phyloP scores from a whole-genome alignment of 1,284 basidiomycete species.

The Inonotus hispidus region DNA sequence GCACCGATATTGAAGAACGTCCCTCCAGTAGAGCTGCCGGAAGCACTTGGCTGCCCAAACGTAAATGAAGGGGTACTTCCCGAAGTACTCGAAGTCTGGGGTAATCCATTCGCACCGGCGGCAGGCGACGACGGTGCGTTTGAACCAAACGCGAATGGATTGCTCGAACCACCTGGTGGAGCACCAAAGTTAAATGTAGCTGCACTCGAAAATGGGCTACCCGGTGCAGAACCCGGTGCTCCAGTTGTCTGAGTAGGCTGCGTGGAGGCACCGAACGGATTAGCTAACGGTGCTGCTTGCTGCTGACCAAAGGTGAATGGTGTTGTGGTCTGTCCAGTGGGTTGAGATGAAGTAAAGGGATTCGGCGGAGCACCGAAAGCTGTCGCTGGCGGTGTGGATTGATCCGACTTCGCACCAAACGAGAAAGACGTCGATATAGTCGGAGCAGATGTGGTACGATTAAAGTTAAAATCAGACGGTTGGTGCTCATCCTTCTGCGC shows the following conservation, averaged over 20 bases:
- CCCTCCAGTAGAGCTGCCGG: constrained; percentile 24
- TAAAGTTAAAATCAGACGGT: constrained; percentile 12
- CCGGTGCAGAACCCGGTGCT: constrained; percentile 26
- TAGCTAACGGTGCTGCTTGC: constrained; percentile 26
- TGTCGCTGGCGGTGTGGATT: constrained; percentile 10
- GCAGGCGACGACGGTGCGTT: constrained; percentile 58
- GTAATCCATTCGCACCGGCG: constrained; percentile 29
- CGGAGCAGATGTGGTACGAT: constrained; percentile 21
- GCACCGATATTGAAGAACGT: constrained; percentile 31
- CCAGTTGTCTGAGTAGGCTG: constrained; percentile 2
- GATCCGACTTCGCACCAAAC: constrained; percentile 27
- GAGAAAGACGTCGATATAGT: constrained; percentile 30
- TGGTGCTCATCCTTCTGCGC: constrained; percentile 24
- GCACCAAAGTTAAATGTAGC: constrained; percentile 29
- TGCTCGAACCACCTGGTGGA: background rate
- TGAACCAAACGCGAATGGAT: constrained; percentile 22
- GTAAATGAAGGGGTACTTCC: constrained; percentile 31
- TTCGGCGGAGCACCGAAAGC: constrained; percentile 37
- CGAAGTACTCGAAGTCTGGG: constrained; percentile 30
- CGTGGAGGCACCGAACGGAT: constrained; percentile 2
- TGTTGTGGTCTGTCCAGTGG: constrained; percentile 27
- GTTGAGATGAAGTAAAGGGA: constrained; percentile 36
- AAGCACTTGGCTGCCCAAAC: constrained; percentile 24
- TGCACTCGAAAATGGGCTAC: constrained; percentile 26
- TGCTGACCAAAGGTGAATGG: constrained; percentile 34